Conservation (phyloP, 176 grass and related monocot genomes). For the Alopecurus myosuroides region DNA sequence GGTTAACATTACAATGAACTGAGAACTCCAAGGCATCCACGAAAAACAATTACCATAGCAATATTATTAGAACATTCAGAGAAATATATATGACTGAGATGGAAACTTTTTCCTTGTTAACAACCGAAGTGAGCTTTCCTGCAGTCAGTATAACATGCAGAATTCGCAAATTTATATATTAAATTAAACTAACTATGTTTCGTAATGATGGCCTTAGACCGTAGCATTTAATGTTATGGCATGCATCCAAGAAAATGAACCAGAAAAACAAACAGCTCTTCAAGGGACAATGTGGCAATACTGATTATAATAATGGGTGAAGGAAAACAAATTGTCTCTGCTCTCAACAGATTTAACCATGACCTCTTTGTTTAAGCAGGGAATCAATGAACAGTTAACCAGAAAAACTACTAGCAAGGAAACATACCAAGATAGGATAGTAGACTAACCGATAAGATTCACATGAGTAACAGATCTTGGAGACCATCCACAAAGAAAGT, state of each 20-base stretch:
- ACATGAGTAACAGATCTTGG: slow-evolving; percentile 18
- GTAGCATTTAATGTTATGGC: background rate
- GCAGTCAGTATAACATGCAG: background rate
- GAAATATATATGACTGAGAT: background rate
- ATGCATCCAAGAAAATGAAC: background rate
- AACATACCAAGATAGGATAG: slow-evolving; percentile 20
- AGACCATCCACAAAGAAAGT: slow-evolving; percentile 20
- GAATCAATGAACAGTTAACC: background rate
- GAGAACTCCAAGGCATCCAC: background rate
- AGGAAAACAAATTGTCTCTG: background rate
- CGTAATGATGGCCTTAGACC: background rate
- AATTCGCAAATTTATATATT: background rate
- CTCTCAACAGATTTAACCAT: slow-evolving; percentile 1
- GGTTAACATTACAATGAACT: background rate
- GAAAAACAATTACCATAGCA: background rate
- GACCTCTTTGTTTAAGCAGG: background rate
- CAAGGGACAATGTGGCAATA: background rate
- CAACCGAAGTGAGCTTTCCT: background rate
- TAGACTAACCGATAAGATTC: slow-evolving; percentile 35
- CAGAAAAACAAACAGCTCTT: background rate
- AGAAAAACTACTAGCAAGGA: background rate
- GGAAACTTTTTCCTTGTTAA: background rate
- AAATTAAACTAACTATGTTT: background rate
- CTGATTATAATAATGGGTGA: background rate
- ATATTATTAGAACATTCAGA: background rate